phyloP scores from a whole-genome alignment of 208 protist species.

The Vickermania spadyakhi region DNA sequence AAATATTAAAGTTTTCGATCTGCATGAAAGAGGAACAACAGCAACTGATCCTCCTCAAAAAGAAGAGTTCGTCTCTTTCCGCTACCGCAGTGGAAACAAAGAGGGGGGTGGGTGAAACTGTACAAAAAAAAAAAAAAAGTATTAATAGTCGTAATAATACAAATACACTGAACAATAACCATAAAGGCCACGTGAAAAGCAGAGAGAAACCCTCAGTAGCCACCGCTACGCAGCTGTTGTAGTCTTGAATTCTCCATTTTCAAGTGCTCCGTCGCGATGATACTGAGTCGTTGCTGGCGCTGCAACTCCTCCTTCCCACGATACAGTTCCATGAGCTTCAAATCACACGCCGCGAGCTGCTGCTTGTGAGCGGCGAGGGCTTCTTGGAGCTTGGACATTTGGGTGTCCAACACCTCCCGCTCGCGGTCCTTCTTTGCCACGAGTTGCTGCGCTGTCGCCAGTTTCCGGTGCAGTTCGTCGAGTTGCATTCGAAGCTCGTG shows the following conservation, averaged over 20 bases:
- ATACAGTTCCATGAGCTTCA: neutral
- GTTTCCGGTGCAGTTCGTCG: neutral
- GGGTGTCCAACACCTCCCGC: neutral
- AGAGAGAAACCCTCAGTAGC: too few relatives aligned
- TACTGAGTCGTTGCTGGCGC: neutral
- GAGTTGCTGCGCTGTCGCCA: neutral
- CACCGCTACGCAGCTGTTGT: neutral
- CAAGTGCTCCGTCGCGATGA: constrained; percentile 2
- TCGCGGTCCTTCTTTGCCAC: neutral
- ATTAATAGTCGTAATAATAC: too few relatives aligned
- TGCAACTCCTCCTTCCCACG: neutral
- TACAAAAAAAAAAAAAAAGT: too few relatives aligned
- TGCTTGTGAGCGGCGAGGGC: constrained; percentile 1
- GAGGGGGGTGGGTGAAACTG: too few relatives aligned
- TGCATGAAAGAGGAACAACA: too few relatives aligned
- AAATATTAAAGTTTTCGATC: too few relatives aligned
- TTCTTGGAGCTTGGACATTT: neutral
- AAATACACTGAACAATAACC: too few relatives aligned
- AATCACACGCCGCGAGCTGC: neutral
- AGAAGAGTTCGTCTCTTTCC: too few relatives aligned
- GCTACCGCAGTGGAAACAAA: too few relatives aligned
- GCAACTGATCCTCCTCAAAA: too few relatives aligned
- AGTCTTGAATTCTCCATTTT: constrained; percentile 3
- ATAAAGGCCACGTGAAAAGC: too few relatives aligned
- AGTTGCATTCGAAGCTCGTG: neutral